Base-by-base conservation (phyloP, 257 asterid species). In the Nicotiana paniculata region DNA sequence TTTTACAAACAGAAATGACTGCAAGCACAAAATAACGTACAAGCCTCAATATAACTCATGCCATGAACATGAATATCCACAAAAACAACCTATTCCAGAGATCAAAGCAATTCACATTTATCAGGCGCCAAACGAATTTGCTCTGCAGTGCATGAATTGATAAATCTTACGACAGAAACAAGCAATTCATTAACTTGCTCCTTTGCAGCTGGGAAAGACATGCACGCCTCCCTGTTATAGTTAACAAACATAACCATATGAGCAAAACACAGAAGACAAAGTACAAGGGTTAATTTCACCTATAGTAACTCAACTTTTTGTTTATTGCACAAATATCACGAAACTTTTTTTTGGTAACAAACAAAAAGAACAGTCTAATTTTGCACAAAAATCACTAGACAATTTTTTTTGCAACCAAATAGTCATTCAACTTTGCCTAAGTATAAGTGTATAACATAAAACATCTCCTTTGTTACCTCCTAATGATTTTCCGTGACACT, bases 41-140 rank as follows among this genome's bases (percentile, higher is more conserved):
- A 64, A 80, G 54, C 81, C 80, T 78, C n/a, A 17, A 75, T 63
- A 84, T 83, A 84, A 88, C 80, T 63, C 57, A 83, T 13, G 32
- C 61, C 63, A 75, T 21, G 28, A 28, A 5, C 28, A 46, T 33
- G 30, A 72, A 17, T 32, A 26, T 30, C 7, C 35, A 55, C 24
- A 37, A n/a, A 37, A 58, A 35, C 0, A 5, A 33, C 5, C 21
- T 63, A 24, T 69, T 67, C 30, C 16, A 16, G n/a, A 55, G 57
- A 54, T 18, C 17, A 78, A 46, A 35, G 18, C 39, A 82, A 16
- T 30, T 24, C 92, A 96, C 99, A 96, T 84, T 93, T 93, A n/a
- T 96, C 95, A 81, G 97, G 91, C 9, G 93, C 97, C 91, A 93
- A 67, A 48, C 90, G 92, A 72, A 96, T 91, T 88, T 96, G 99